Evolutionary conservation across 2,329 filamentous ascomycete genomes (phyloP), one percentile per base, ranked within the genome.

Genomic region (Cryphonectria japonica): DNA sequence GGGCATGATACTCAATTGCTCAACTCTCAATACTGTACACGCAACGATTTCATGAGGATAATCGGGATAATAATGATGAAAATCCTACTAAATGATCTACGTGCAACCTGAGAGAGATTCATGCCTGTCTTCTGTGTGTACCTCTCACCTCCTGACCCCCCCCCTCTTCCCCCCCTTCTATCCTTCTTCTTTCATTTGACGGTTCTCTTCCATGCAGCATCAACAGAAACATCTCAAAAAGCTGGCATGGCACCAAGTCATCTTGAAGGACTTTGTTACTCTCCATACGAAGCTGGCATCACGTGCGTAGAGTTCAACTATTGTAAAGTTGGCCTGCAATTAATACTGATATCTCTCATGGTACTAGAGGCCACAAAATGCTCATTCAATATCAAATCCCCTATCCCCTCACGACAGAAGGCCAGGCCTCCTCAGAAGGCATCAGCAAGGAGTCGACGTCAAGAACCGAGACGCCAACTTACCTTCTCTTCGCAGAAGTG

Each of bases 1-100:
- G 75, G 75, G 71, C 67, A 62, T 66, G 60, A 43, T 62, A 7
- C 8, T 16, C 26, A 16, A 22, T 64, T 46, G 1, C 16, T 11
- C 13, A 16, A n/a, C 1, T 26, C 57, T 37, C 37, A 34, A 34
- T 61, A 61, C 19, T 13, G 5, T 61, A 61, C 13, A 34, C 11
- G 6, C 5, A 34, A 61, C 16, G 57, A 6, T 34, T 26, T 61
- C n/a, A 54, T 26, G 22, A 54, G 26, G 1, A 7, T 26, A 16
- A 16, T n/a, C 1, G 13, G 41, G 16, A 43, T 43, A n/a, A 22
- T 57, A 57, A n/a, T 57, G 52, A 43, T 16, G 2, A 16, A 16
- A 43, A 2, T 16, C 13, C 41, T 43, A 16, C 37, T 9, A 11
- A 16, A 43, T 43, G 2, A 43, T 11, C 14, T 3, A 43, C 5